A percentile compares a stretch with the other conserved stretches of the same genome.
Evolutionary conservation across 2,329 filamentous ascomycete species (phyloP).

Genomic region (Alternaria postmessia): DNA sequence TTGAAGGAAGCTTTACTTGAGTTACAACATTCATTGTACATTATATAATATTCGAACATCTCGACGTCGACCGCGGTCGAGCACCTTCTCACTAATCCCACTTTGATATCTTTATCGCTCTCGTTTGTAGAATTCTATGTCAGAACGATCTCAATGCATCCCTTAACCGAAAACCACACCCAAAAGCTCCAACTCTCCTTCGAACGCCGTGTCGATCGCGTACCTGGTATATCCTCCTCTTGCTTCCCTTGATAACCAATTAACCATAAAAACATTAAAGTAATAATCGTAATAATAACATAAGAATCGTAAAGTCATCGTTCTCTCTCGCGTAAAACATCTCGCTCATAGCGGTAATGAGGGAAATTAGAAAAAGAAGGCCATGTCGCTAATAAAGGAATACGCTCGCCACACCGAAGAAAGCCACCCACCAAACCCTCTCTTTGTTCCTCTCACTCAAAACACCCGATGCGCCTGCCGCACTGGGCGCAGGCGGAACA

Average conservation of each 20-base stretch:
- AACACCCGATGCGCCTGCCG: conserved; percentile 20
- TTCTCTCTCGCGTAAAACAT: neutral
- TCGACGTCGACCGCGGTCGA: neutral
- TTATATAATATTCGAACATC: neutral
- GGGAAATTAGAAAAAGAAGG: neutral
- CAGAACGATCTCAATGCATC: neutral
- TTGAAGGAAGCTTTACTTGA: neutral
- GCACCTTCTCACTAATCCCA: neutral
- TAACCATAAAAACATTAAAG: conserved; percentile 1
- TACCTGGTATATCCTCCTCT: conserved; percentile 17
- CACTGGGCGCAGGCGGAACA: conserved; percentile 41
- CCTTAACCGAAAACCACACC: neutral
- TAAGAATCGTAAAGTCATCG: conserved; percentile 18
- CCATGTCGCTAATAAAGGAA: conserved; percentile 16
- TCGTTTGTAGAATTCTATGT: neutral
- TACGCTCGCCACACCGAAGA: conserved; percentile 21
- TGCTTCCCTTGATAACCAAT: neutral
- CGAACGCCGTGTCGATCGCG: neutral
- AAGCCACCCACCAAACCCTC: conserved; percentile 44
- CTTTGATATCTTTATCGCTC: neutral
- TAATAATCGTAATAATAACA: conserved; percentile 3
- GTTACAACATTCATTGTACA: neutral
- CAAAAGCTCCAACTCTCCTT: neutral
- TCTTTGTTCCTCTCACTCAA: conserved; percentile 25
- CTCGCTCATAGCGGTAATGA: neutral